phyloP scores from a whole-genome alignment of 1,284 basidiomycete species.

The Puccinia triticina region DNA sequence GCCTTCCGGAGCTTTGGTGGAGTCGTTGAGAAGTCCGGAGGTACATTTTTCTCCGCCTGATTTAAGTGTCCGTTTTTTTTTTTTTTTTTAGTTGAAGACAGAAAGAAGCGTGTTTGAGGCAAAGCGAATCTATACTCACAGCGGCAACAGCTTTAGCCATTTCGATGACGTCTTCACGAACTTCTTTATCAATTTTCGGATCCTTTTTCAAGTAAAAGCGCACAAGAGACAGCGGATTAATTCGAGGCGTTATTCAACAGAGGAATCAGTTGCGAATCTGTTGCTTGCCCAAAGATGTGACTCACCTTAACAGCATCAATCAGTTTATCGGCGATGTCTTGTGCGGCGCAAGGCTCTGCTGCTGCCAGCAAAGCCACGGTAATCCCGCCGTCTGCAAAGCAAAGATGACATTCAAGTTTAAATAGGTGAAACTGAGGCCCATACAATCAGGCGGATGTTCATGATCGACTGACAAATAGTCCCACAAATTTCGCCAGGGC shows the following conservation, averaged over 20 bases:
- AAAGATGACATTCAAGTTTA: background rate
- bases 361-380: background rate
- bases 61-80: background rate
- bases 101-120: background rate
- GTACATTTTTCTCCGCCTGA: slow-evolving; percentile 24
- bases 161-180: background rate
- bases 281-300: background rate
- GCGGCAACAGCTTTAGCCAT: background rate
- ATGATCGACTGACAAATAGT: slow-evolving; percentile 15
- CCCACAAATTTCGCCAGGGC: slow-evolving; percentile 10
- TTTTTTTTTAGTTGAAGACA: background rate
- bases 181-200: background rate
- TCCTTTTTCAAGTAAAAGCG: background rate
- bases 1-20: background rate
- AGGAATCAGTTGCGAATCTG: background rate
- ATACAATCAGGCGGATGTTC: background rate
- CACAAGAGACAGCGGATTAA: background rate
- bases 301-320: slow-evolving; percentile 19
- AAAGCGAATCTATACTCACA: slow-evolving; percentile 11
- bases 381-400: background rate
- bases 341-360: slow-evolving; percentile 23
- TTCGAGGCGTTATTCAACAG: background rate
- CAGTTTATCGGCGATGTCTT: slow-evolving; percentile 33
- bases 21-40: slow-evolving; percentile 10
- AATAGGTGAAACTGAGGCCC: background rate